Percentiles rank a stretch among this genome's conserved stretches.
Evolutionary conservation across 2,329 filamentous ascomycete genomes (phyloP).

Genomic region (Alternaria postmessia): DNA sequence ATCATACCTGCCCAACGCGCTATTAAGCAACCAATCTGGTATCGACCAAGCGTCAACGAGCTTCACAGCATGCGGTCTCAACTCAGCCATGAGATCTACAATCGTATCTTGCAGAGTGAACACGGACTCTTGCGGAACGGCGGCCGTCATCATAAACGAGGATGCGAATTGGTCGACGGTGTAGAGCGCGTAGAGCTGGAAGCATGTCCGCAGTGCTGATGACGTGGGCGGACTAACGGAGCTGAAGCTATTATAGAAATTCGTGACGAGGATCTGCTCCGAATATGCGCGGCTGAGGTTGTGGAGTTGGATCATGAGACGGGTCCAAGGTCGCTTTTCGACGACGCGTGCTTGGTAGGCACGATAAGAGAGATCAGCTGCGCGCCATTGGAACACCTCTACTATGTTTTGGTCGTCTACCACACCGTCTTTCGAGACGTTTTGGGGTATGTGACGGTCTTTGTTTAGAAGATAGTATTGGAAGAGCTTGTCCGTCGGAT

Average conservation of each 20-base stretch:
- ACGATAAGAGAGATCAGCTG: constrained; percentile 53
- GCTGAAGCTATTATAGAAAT: constrained; percentile 55
- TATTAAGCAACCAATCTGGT: constrained; percentile 62
- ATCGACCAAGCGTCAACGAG: constrained; percentile 63
- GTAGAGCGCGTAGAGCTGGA: constrained; percentile 58
- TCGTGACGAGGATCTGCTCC: constrained; percentile 58
- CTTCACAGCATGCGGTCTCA: constrained; percentile 61
- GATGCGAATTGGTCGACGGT: constrained; percentile 57
- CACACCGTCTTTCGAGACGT: constrained; percentile 37
- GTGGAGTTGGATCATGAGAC: constrained; percentile 54
- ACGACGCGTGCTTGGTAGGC: constrained; percentile 57
- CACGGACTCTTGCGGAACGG: constrained; percentile 54
- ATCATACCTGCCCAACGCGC: constrained; percentile 60
- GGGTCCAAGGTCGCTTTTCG: constrained; percentile 59
- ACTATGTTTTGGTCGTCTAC: constrained; percentile 53
- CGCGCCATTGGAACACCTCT: constrained; percentile 56
- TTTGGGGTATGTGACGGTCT: constrained; percentile 34
- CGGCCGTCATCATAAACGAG: constrained; percentile 56
- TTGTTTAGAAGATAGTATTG: constrained; percentile 51
- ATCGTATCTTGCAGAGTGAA: constrained; percentile 53
- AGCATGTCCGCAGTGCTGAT: constrained; percentile 53
- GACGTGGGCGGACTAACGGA: constrained; percentile 33
- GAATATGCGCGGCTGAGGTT: constrained; percentile 57
- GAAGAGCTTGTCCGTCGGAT: constrained; percentile 54
- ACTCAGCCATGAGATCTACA: constrained; percentile 57